Conservation (phyloP, 176 grass and related monocot species). For the Elaeis guineensis region DNA sequence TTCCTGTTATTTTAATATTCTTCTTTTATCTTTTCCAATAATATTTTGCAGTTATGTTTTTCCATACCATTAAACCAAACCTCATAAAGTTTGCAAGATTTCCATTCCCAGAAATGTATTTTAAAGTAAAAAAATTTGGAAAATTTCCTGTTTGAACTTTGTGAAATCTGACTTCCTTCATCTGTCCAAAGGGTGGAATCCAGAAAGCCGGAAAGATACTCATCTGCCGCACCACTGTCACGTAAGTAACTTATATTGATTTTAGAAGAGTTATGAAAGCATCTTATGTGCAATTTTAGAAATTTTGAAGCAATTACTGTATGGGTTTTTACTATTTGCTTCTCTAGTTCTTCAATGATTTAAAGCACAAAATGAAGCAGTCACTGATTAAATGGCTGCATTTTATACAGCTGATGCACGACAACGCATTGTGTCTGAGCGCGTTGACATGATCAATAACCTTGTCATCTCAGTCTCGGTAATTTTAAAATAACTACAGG, state of each 20-base stretch:
- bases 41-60: too few species aligned
- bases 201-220: constrained; percentile 91
- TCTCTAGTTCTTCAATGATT: constrained; percentile 2
- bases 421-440: constrained; percentile 90
- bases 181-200: constrained; percentile 75
- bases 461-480: constrained; percentile 92
- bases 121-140: too few species aligned
- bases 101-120: too few species aligned
- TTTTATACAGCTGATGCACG: constrained; percentile 83
- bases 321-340: background rate
- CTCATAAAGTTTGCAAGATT: too few species aligned
- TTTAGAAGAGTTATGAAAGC: background rate
- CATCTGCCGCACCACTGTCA: constrained; percentile 84
- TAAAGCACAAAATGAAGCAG: background rate
- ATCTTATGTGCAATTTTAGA: too few species aligned
- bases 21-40: too few species aligned
- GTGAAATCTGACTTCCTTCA: constrained; percentile 5
- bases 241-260: constrained; percentile 34
- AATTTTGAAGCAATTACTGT: too few species aligned
- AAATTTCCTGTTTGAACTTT: background rate
- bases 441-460: constrained; percentile 87
- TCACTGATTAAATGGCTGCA: constrained; percentile 24
- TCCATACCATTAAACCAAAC: too few species aligned
- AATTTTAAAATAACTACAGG: constrained; percentile 24
- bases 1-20: too few species aligned